phyloP scores from a whole-genome alignment of 768 basidiomycete genomes.

The Cubamyces lactineus region DNA sequence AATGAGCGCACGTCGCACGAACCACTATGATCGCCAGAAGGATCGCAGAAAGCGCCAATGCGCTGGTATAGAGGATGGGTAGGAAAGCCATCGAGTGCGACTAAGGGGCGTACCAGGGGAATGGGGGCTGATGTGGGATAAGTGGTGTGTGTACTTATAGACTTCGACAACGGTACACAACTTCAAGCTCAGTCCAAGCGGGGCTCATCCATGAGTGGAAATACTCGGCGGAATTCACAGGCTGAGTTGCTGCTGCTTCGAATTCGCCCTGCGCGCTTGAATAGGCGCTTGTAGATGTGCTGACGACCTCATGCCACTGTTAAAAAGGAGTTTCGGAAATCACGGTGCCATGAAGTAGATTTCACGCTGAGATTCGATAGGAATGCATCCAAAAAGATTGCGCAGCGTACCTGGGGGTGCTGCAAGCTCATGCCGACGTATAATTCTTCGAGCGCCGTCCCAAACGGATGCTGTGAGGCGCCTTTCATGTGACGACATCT shows the following conservation, averaged over 20 bases:
- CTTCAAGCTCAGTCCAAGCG: slow-evolving; percentile 9
- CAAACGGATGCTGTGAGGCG: slow-evolving; percentile 5
- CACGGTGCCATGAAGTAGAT: neutral
- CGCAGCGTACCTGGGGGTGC: neutral
- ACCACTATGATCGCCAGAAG: slow-evolving; percentile 4
- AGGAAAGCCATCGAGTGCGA: slow-evolving; percentile 9
- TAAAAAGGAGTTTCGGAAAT: neutral
- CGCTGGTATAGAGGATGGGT: neutral
- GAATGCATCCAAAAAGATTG: neutral
- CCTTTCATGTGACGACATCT: slow-evolving; percentile 15
- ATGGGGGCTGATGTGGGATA: neutral
- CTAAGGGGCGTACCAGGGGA: neutral
- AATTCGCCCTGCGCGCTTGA: neutral
- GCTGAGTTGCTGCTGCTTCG: slow-evolving; percentile 4
- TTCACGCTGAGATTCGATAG: neutral
- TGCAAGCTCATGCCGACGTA: neutral
- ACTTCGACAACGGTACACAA: neutral
- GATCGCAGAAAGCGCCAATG: neutral
- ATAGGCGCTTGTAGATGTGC: neutral
- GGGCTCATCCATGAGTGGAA: slow-evolving; percentile 8
- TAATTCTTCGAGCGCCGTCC: slow-evolving; percentile 12
- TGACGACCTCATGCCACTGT: no score
- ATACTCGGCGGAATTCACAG: neutral
- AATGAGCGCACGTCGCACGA: slow-evolving; percentile 9
- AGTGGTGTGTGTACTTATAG: slow-evolving; percentile 6